Evolutionary conservation across 495 filamentous ascomycete genomes (phyloP).

Genomic region (Lasiosphaeria ovina): DNA sequence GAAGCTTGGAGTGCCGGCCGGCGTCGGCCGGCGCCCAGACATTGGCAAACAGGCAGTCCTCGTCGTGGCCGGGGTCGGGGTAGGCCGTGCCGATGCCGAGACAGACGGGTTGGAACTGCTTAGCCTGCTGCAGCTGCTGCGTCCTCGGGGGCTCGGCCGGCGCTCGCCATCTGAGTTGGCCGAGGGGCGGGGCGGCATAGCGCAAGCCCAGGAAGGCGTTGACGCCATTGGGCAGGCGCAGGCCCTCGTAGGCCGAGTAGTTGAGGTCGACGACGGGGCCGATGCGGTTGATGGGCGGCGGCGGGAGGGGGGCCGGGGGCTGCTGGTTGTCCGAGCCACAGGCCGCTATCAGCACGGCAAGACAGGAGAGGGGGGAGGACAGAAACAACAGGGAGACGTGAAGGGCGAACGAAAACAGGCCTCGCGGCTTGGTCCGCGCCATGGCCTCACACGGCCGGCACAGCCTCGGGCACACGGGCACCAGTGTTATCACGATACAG

Average conservation of each 20-base stretch:
- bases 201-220: conserved; percentile 44
- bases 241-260: conserved; percentile 44
- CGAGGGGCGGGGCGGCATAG: conserved; percentile 43
- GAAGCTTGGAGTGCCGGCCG: conserved; percentile 48
- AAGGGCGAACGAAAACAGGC: too few relatives aligned
- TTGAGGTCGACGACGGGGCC: conserved; percentile 34
- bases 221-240: conserved; percentile 31
- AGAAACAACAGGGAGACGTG: neutral
- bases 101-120: conserved; percentile 50
- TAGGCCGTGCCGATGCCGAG: conserved; percentile 44
- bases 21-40: conserved; percentile 65
- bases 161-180: conserved; percentile 39
- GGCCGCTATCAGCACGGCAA: conserved; percentile 5
- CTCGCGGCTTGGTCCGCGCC: too few relatives aligned
- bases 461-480: too few relatives aligned
- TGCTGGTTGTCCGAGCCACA: neutral
- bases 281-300: neutral
- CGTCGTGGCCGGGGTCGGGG: conserved; percentile 43
- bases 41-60: conserved; percentile 76
- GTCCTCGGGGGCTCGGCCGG: conserved; percentile 32
- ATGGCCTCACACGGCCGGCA: too few relatives aligned
- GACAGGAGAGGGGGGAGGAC: neutral
- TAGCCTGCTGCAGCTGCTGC: conserved; percentile 23
- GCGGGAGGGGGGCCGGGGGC: neutral
- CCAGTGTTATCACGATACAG: too few relatives aligned